Evolutionary conservation across 1,284 basidiomycete species (phyloP).

Genomic region (Rhodotorula sp.): DNA sequence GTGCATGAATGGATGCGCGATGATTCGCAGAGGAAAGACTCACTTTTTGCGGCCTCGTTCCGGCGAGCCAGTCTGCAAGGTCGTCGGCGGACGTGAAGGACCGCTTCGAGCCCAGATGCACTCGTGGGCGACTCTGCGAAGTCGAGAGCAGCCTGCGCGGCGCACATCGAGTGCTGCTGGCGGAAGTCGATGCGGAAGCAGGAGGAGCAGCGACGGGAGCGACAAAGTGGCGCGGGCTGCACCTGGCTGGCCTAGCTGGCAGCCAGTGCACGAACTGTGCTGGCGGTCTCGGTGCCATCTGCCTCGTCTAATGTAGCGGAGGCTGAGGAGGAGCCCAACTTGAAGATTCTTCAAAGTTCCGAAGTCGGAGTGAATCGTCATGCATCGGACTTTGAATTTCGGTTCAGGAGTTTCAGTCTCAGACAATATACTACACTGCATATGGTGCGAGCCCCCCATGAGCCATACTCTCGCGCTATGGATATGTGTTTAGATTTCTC

Average conservation of each 20-base stretch:
- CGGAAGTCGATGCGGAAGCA: background rate
- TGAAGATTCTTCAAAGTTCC: too few relatives aligned
- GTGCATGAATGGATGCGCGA: background rate
- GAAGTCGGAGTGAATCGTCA: too few relatives aligned
- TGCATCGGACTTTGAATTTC: too few relatives aligned
- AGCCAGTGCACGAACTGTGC: background rate
- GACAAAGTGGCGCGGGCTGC: background rate
- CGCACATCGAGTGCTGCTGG: background rate
- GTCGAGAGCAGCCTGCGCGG: background rate
- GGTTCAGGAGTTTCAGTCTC: too few relatives aligned
- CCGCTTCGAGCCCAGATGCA: background rate
- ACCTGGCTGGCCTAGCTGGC: background rate
- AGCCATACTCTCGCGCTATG: too few relatives aligned
- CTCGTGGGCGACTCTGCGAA: background rate
- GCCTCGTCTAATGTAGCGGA: too few relatives aligned
- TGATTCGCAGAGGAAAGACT: background rate
- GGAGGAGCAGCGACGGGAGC: background rate
- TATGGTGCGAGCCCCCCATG: too few relatives aligned
- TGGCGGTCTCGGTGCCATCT: background rate
- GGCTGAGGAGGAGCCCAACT: too few relatives aligned
- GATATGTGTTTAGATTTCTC: too few relatives aligned
- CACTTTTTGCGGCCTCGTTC: background rate
- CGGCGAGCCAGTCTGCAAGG: conserved; percentile 2
- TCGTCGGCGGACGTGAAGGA: background rate
- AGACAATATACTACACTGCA: too few relatives aligned